These are phyloP conservation scores for Theileria equi DNA, from an alignment of 169 alveolate genomes.

Conservation along the genomic window DNA sequence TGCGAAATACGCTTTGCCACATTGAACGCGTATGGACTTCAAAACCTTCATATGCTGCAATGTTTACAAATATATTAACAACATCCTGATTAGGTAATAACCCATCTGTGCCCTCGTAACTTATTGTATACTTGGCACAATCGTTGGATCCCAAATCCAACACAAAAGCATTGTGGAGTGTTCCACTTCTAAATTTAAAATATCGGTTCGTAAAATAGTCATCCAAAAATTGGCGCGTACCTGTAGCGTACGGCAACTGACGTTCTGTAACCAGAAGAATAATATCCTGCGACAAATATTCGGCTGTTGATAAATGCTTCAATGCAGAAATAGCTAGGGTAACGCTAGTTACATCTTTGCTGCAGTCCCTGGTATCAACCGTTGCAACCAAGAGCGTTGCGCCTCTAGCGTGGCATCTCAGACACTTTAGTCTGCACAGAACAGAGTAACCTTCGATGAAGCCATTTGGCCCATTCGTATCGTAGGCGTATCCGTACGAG, in stretches of 20 bases:
- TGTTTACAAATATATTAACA: constrained; percentile 21
- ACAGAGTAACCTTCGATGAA: constrained; percentile 34
- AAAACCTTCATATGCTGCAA: constrained; percentile 4
- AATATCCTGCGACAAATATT: constrained; percentile 45
- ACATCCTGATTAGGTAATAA: constrained; percentile 51
- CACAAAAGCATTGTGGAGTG: constrained; percentile 49
- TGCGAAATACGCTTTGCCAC: constrained; percentile 37
- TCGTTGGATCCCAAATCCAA: constrained; percentile 49
- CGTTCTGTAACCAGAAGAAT: constrained; percentile 45
- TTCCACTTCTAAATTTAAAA: constrained; percentile 35
- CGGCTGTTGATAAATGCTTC: constrained; percentile 1
- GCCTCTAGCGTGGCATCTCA: constrained; percentile 51
- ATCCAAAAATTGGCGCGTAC: constrained; percentile 60
- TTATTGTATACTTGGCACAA: constrained; percentile 34
- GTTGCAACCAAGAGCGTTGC: constrained; percentile 50
- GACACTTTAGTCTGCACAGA: constrained; percentile 40
- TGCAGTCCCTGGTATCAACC: constrained; percentile 16
- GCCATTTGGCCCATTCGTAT: constrained; percentile 1
- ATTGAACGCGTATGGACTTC: constrained; percentile 3
- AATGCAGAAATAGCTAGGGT: constrained; percentile 19
- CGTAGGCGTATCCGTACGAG: constrained; percentile 24
- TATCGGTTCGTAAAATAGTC: constrained; percentile 37
- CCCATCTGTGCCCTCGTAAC: constrained; percentile 61
- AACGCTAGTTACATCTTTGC: constrained; percentile 17
- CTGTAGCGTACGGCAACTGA: constrained; percentile 45